A percentile compares a stretch with the other conserved stretches of the same genome.
Conservation (phyloP, 2,329 filamentous ascomycete species). For the Cladorrhinum sp. region DNA sequence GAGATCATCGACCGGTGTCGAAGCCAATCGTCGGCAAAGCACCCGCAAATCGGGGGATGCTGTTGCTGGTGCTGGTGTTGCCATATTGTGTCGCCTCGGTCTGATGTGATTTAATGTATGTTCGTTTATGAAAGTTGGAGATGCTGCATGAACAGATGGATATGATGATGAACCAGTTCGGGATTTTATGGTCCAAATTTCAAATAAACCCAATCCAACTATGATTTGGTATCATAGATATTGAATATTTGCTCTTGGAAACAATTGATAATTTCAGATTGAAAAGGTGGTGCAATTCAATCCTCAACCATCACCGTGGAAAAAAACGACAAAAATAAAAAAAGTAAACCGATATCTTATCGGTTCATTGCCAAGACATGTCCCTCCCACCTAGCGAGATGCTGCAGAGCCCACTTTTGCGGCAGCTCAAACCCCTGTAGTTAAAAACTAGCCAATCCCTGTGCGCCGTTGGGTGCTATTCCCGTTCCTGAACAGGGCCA, state of each 20-base stretch:
- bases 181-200: neutral
- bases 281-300: neutral
- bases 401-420: conserved; percentile 11
- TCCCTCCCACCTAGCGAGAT: conserved; percentile 10
- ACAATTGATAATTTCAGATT: neutral
- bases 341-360: conserved; percentile 4
- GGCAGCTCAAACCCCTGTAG: conserved; percentile 14
- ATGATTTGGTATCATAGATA: neutral
- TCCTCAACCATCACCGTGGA: neutral
- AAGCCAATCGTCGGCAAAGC: conserved; percentile 67
- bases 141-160: neutral
- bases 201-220: neutral
- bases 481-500: neutral
- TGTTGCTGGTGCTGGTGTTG: conserved; percentile 23
- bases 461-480: conserved; percentile 12
- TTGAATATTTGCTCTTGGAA: neutral
- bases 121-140: neutral
- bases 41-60: conserved; percentile 58
- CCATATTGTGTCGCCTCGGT: neutral
- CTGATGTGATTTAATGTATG: neutral
- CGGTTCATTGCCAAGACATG: neutral
- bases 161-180: neutral
- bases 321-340: neutral
- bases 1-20: conserved; percentile 68
- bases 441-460: conserved; percentile 14